Base-by-base conservation (phyloP, 2,329 filamentous ascomycete genomes). In the Alternaria metachromatica region DNA sequence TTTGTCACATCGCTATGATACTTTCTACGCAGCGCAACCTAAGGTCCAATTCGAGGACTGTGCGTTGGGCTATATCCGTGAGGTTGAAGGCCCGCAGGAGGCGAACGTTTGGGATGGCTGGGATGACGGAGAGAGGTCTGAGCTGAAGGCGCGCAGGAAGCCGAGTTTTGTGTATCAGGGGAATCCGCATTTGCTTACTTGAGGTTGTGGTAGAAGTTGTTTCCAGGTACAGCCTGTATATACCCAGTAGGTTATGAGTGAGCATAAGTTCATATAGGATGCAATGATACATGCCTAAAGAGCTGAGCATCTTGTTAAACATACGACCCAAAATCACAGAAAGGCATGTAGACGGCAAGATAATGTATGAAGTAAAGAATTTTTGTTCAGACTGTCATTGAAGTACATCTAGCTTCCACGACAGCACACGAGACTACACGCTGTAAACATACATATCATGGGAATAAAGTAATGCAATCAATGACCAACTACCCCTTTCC, bases 371-470 rank as follows among this genome's bases (percentile, higher is more conserved):
- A 41, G 37, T 41, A 41, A 41, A 41, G 37, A 41, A 41, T 18
- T 41, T 41, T 41, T 41, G 37, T 41, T 41, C 37, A 41, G 37
- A 41, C 37, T 41, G 37, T 41, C 37, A 41, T 41, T 41, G 37
- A 41, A 41, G 37, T 41, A 41, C 37, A 41, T 41, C 37, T 41
- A 41, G 37, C 37, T 41, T 41, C 37, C 37, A 41, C 37, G 37
- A 56, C 64, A 55, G 50, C 53, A 61, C 71, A 74, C 70, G 73
- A 73, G 67, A 73, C 69, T 75, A 76, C 69, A 71, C 62, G 50
- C 67, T 59, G 63, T 74, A 77, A 71, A 76, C 66, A 69, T 74
- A 76, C 73, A 73, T 68, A 41, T 41, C 37, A 62, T 51, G 61
- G 65, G 63, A 64, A 69, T 66, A 66, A 63, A 67, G 56, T 56